Evolutionary conservation across 495 filamentous ascomycete genomes (phyloP), one percentile per base, ranked within the genome.

Genomic region (Penicillium manginii): DNA sequence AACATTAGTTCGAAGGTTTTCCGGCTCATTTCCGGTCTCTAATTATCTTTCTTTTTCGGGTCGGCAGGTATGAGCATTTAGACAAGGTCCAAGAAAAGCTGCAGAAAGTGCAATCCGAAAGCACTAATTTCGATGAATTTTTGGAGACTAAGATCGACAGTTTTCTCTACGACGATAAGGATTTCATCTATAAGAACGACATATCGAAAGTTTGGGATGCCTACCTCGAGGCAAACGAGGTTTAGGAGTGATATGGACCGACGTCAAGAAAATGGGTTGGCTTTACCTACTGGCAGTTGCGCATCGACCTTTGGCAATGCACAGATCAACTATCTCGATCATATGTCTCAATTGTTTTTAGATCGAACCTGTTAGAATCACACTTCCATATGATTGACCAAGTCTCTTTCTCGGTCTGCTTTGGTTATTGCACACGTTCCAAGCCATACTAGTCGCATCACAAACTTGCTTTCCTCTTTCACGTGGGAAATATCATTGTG

Each of bases 161-260:
- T n/a, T 60, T 67, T n/a, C 35, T 66, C 10, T 55, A 63, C 22
- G 60, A 60, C 1, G 60, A 63, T 15, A 69, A 74, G 50, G 67
- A 69, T 8, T 81, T 77, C 68, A 78, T 81, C 22, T 79, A 81
- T 57, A 62, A 72, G 50, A 77, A 81, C 61, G 62, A 81, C 48
- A 81, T 81, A 15, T 57, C 65, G 31, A 60, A 66, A 22, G 73
- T 76, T 7, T 79, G 76, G 78, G 58, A 73, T 37, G 67, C 74
- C 4, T 63, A 49, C 49, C 9, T 54, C 21, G 5, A 26, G 21
- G 18, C 2, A 21, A 43, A n/a, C 17, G n/a, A 18, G 40, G 0
- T n/a, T 3, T 4, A 12, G 15, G 17, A 43, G 15, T 39, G 8
- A n/a, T 4, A 12, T 6, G 11, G 10, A 9, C 10, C 14, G 4